A percentile compares a stretch with the other conserved stretches of the same genome.
phyloP scores from a whole-genome alignment of 495 filamentous ascomycete genomes.

The Penicillium daleae region DNA sequence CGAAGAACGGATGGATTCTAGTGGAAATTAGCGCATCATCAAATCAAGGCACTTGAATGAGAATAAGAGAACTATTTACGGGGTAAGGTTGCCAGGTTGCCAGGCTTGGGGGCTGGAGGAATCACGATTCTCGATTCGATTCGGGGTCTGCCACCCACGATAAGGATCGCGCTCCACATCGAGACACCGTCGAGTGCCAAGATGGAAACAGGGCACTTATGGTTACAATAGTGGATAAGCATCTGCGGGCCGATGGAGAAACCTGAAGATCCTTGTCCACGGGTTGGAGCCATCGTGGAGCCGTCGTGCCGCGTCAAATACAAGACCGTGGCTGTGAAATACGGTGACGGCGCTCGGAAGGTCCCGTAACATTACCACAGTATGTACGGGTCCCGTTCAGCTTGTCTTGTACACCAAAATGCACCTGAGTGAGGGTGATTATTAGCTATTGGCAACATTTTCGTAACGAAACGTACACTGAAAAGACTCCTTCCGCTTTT shows the following conservation, averaged over 20 bases:
- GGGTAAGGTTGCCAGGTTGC: not conserved
- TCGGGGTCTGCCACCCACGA: conserved; percentile 2
- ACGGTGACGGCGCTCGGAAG: conserved; percentile 17
- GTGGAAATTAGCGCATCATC: not conserved
- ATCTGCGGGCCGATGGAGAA: conserved; percentile 16
- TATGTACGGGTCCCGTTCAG: not conserved
- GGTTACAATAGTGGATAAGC: conserved; percentile 13
- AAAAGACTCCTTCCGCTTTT: not conserved
- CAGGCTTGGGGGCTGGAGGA: not conserved
- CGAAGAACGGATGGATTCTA: not conserved
- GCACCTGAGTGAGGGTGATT: not conserved
- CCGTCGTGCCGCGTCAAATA: conserved; percentile 1
- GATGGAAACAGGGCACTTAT: conserved; percentile 7
- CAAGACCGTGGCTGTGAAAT: conserved; percentile 12
- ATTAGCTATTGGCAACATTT: not conserved
- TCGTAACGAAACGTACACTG: not conserved
- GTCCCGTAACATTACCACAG: not conserved
- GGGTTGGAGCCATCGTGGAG: conserved; percentile 1
- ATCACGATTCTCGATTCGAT: not conserved
- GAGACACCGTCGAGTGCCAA: conserved; percentile 8
- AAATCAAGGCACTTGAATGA: not conserved
- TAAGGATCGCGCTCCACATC: conserved; percentile 2
- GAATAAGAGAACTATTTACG: not conserved
- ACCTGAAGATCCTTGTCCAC: conserved; percentile 18
- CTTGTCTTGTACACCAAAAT: not conserved